Evolutionary conservation across 1,284 basidiomycete species (phyloP).

Genomic region (Cystobasidium slooffiae): DNA sequence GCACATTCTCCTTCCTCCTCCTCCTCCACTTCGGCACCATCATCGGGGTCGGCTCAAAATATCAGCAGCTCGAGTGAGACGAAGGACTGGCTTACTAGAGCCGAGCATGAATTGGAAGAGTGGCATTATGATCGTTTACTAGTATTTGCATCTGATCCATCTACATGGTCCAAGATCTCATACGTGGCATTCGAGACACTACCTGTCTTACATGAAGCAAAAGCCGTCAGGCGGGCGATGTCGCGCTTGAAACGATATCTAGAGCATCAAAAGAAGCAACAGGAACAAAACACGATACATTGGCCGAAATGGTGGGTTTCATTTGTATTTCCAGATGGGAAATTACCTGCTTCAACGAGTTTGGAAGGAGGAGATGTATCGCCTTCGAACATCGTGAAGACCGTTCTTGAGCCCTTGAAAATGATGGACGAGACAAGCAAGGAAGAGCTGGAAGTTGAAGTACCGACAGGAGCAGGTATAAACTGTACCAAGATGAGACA

Average conservation of each 20-base stretch:
- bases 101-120: slow-evolving; percentile 3
- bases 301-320: slow-evolving; percentile 71
- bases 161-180: slow-evolving; percentile 67
- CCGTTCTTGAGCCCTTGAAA: neutral
- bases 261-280: slow-evolving; percentile 39
- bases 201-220: slow-evolving; percentile 69
- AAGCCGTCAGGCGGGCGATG: slow-evolving; percentile 70
- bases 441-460: slow-evolving; percentile 52
- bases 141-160: slow-evolving; percentile 62
- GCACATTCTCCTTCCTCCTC: neutral
- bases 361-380: slow-evolving; percentile 51
- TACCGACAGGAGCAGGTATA: slow-evolving; percentile 67
- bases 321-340: slow-evolving; percentile 68
- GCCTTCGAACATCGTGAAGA: slow-evolving; percentile 6
- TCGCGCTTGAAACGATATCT: slow-evolving; percentile 56
- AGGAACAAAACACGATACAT: slow-evolving; percentile 29
- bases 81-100: neutral
- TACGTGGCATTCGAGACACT: slow-evolving; percentile 79
- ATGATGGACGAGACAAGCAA: neutral
- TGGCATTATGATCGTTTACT: slow-evolving; percentile 61
- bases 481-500: slow-evolving; percentile 66
- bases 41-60: neutral
- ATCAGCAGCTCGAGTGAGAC: neutral
- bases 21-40: neutral
- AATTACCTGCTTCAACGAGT: slow-evolving; percentile 60